A percentile compares a stretch with the other conserved stretches of the same genome.
These are phyloP conservation scores for Paradendryphiella salina DNA, from an alignment of 2,329 filamentous ascomycete species.

Conservation along the genomic window DNA sequence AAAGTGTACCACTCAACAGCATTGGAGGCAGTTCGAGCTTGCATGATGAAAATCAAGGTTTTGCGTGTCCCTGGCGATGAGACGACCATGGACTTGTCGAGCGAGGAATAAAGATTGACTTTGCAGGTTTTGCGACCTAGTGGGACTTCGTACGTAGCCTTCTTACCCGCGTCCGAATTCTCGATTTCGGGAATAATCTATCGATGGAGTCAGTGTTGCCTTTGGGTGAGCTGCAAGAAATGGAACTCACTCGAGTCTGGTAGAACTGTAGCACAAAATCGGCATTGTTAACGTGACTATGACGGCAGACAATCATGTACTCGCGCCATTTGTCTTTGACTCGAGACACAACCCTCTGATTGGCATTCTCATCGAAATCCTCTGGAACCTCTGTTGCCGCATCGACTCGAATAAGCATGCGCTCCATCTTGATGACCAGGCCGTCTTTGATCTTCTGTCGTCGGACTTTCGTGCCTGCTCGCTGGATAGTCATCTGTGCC, in stretches of 20 bases:
- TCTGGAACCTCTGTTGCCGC: slow-evolving; percentile 57
- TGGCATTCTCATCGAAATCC: slow-evolving; percentile 67
- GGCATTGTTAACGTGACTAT: slow-evolving; percentile 57
- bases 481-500: slow-evolving; percentile 46
- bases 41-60: slow-evolving; percentile 63
- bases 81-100: slow-evolving; percentile 69
- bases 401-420: slow-evolving; percentile 68
- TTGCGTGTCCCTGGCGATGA: slow-evolving; percentile 60
- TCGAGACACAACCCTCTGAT: slow-evolving; percentile 61
- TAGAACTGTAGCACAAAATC: slow-evolving; percentile 64
- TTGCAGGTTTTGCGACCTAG: slow-evolving; percentile 58
- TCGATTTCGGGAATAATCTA: slow-evolving; percentile 64
- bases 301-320: slow-evolving; percentile 64
- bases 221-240: not conserved
- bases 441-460: slow-evolving; percentile 56
- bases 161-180: slow-evolving; percentile 55
- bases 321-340: slow-evolving; percentile 68
- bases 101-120: slow-evolving; percentile 66
- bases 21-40: slow-evolving; percentile 62
- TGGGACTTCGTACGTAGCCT: slow-evolving; percentile 61
- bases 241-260: slow-evolving; percentile 55
- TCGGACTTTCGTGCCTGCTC: slow-evolving; percentile 41
- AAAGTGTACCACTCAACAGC: slow-evolving; percentile 72
- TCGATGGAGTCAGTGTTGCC: slow-evolving; percentile 9
- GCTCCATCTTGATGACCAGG: slow-evolving; percentile 68